phyloP scores from a whole-genome alignment of 2,329 filamentous ascomycete genomes.

The Diaporthe vexans region DNA sequence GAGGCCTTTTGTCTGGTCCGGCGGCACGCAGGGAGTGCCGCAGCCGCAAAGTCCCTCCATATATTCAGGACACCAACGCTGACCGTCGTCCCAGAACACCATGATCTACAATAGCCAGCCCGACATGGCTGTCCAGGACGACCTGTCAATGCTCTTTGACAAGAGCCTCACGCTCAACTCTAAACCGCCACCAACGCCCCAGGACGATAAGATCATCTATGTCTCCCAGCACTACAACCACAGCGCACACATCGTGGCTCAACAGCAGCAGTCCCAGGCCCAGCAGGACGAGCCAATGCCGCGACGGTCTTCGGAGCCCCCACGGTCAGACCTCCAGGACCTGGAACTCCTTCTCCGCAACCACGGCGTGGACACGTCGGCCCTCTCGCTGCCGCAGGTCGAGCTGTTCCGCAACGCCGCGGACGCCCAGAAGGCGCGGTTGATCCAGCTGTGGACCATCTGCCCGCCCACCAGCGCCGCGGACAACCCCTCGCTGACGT shows the following conservation, averaged over 20 bases:
- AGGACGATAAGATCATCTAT: conserved; percentile 70
- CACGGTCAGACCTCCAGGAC: conserved; percentile 62
- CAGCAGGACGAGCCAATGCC: conserved; percentile 50
- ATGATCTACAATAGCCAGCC: conserved; percentile 58
- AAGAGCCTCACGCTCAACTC: conserved; percentile 78
- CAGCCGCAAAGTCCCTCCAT: conserved; percentile 15
- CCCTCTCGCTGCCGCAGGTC: conserved; percentile 81
- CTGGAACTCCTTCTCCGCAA: conserved; percentile 72
- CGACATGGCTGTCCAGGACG: conserved; percentile 80
- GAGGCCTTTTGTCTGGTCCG: conserved; percentile 45
- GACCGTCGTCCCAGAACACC: conserved; percentile 41
- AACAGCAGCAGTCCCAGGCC: conserved; percentile 48
- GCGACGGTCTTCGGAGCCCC: conserved; percentile 65
- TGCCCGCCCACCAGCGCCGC: conserved; percentile 75
- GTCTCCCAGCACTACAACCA: conserved; percentile 89
- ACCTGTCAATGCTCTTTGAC: conserved; percentile 84
- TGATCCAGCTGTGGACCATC: conserved; percentile 89
- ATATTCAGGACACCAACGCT: conserved; percentile 1
- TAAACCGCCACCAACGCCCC: conserved; percentile 51
- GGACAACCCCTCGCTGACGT: conserved; percentile 67
- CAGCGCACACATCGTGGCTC: conserved; percentile 73
- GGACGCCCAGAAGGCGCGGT: conserved; percentile 77
- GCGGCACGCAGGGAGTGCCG: conserved; percentile 37
- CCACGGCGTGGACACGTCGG: conserved; percentile 77
- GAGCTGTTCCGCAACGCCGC: conserved; percentile 84